A percentile compares a stretch with the other conserved stretches of the same genome.
Conservation (phyloP, 805 yeast genomes). For the Starmerella geochares region DNA sequence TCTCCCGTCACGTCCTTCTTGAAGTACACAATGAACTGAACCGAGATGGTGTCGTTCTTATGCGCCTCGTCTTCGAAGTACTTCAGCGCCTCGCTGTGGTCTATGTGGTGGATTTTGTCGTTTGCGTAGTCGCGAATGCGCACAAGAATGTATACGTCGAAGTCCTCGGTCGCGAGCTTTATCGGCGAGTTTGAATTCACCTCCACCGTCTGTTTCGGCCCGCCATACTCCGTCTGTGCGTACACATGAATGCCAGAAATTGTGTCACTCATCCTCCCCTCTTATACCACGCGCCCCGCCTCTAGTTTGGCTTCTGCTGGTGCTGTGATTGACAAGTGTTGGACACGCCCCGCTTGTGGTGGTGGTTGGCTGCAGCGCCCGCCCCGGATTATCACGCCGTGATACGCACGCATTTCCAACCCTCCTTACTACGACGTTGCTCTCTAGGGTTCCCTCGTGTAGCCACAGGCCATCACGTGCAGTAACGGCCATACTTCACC, state of each 20-base stretch:
- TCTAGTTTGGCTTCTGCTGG: too few relatives aligned
- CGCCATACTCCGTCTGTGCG: conserved; percentile 22
- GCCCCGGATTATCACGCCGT: neutral
- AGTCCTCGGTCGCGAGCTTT: conserved; percentile 34
- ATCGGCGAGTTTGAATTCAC: conserved; percentile 38
- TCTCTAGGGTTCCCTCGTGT: conserved; percentile 1
- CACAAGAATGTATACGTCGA: conserved; percentile 35
- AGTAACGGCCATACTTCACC: conserved; percentile 2
- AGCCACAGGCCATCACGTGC: neutral
- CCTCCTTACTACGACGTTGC: neutral
- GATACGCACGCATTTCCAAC: neutral
- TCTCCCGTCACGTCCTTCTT: conserved; percentile 38
- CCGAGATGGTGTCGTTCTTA: conserved; percentile 29
- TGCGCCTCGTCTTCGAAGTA: conserved; percentile 29
- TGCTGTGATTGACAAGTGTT: too few relatives aligned
- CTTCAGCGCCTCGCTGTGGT: conserved; percentile 18
- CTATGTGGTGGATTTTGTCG: conserved; percentile 21
- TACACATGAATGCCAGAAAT: conserved; percentile 18
- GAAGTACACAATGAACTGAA: conserved; percentile 39
- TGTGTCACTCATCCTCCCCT: conserved; percentile 4
- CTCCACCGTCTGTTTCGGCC: conserved; percentile 32
- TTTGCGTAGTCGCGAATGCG: conserved; percentile 38
- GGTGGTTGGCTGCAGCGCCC: neutral
- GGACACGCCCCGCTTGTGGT: too few relatives aligned
- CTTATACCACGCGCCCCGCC: too few relatives aligned